Conservation (phyloP, 129 eudicot species). For the Artemisia annua region DNA sequence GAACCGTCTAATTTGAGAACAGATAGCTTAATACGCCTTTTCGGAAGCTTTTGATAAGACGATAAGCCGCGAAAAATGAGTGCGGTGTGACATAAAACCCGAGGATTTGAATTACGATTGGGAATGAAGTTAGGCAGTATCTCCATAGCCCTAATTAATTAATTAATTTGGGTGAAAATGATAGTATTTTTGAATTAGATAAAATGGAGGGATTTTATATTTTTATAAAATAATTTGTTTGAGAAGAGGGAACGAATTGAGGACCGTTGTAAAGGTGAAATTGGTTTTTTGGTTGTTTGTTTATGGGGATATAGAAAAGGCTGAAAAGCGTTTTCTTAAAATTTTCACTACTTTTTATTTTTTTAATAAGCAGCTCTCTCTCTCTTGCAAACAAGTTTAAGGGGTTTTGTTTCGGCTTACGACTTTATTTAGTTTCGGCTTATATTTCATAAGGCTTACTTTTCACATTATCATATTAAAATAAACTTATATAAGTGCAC, state of each 20-base stretch:
- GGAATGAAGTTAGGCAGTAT: conserved; percentile 32
- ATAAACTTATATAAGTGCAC: too few species aligned
- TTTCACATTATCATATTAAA: too few species aligned
- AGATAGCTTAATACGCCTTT: conserved; percentile 50
- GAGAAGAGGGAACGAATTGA: conserved; percentile 19
- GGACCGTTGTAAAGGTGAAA: conserved; percentile 37
- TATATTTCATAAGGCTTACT: too few species aligned
- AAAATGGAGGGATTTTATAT: conserved; percentile 3
- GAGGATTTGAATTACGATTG: conserved; percentile 27
- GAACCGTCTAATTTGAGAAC: conserved; percentile 71
- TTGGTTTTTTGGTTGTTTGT: conserved; percentile 8
- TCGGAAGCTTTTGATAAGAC: conserved; percentile 57
- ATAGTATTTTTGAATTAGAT: conserved; percentile 13
- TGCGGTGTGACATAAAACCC: conserved; percentile 33
- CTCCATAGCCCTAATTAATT: conserved; percentile 18
- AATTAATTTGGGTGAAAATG: conserved; percentile 7
- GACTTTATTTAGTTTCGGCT: too few species aligned
- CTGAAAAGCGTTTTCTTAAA: neutral
- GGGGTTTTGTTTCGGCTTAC: too few species aligned
- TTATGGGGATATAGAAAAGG: conserved; percentile 20
- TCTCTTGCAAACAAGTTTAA: neutral
- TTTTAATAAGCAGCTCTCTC: neutral
- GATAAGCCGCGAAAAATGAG: conserved; percentile 33
- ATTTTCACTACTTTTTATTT: too few species aligned
- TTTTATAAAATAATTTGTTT: neutral